Evolutionary conservation across 1,284 basidiomycete genomes (phyloP).

Genomic region (Boletus semigastroideus): DNA sequence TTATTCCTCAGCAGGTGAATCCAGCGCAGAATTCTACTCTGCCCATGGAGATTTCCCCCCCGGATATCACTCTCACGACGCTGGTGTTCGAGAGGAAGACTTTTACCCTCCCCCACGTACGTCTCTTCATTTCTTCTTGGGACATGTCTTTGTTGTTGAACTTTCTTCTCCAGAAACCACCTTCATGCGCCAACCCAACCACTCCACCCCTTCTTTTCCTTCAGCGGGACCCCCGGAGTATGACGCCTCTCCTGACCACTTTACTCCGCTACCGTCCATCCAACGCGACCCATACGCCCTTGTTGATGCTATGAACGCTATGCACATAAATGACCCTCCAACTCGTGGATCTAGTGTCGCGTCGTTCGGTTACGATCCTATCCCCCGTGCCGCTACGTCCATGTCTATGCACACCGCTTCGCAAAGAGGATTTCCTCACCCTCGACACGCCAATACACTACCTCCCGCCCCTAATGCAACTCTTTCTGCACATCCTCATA

Average conservation of each 20-base stretch:
- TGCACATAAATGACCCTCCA: conserved; percentile 26
- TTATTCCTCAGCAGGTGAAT: conserved; percentile 6
- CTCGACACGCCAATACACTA: conserved; percentile 30
- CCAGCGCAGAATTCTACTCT: conserved; percentile 3
- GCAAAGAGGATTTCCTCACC: conserved; percentile 19
- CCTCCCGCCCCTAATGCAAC: conserved; percentile 17
- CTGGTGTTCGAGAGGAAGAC: conserved; percentile 11
- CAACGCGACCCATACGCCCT: conserved; percentile 22
- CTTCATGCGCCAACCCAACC: conserved; percentile 30
- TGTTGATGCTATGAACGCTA: conserved; percentile 29
- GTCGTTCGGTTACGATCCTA: conserved; percentile 26
- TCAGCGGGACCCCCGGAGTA: conserved; percentile 26
- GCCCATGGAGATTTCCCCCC: background rate
- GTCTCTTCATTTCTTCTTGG: conserved; percentile 2
- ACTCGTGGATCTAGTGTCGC: conserved; percentile 23
- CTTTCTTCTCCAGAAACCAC: conserved; percentile 11
- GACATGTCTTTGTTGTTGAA: conserved; percentile 10
- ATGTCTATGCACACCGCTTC: conserved; percentile 30
- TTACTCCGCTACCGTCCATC: conserved; percentile 16
- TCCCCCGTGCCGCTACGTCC: conserved; percentile 34
- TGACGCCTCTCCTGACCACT: conserved; percentile 18
- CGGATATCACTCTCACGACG: conserved; percentile 5
- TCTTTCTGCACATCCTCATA: conserved; percentile 14
- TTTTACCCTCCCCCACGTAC: conserved; percentile 22
- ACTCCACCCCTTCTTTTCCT: conserved; percentile 28